These are phyloP conservation scores for Rugonectria rugulosa DNA, from an alignment of 2,329 filamentous ascomycete species.

Conservation along the genomic window DNA sequence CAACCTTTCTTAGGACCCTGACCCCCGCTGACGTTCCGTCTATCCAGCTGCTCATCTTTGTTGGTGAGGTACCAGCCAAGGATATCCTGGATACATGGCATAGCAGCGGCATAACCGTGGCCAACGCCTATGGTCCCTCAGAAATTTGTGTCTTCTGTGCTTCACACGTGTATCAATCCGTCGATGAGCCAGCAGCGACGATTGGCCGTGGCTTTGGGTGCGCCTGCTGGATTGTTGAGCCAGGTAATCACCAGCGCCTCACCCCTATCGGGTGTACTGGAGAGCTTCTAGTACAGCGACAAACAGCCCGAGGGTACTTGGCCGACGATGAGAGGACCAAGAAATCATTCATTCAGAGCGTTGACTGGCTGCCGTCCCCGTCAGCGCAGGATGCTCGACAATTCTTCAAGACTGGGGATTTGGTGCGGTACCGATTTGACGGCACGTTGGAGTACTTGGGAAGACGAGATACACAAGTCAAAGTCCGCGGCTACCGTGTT, in stretches of 20 bases:
- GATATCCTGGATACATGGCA: too few relatives aligned
- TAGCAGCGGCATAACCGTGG: neutral
- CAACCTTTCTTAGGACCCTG: neutral
- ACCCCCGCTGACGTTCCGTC: neutral
- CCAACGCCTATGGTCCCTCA: neutral
- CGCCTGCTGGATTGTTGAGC: too few relatives aligned
- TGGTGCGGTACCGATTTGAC: too few relatives aligned
- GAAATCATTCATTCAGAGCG: neutral
- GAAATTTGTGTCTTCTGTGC: neutral
- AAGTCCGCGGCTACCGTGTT: constrained; percentile 64
- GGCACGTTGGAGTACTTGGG: too few relatives aligned
- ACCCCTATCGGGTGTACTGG: neutral
- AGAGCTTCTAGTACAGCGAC: neutral
- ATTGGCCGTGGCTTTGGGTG: neutral
- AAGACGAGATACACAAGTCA: too few relatives aligned
- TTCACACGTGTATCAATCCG: too few relatives aligned
- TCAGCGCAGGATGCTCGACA: neutral
- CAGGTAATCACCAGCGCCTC: neutral
- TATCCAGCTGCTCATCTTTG: neutral
- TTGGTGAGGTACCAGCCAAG: neutral
- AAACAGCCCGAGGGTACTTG: neutral
- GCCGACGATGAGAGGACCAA: neutral
- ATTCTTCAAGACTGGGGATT: constrained; percentile 57
- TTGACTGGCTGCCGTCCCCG: neutral
- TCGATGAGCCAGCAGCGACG: neutral